Base-by-base conservation (phyloP, 805 yeast genomes). In the Candida boleticola region DNA sequence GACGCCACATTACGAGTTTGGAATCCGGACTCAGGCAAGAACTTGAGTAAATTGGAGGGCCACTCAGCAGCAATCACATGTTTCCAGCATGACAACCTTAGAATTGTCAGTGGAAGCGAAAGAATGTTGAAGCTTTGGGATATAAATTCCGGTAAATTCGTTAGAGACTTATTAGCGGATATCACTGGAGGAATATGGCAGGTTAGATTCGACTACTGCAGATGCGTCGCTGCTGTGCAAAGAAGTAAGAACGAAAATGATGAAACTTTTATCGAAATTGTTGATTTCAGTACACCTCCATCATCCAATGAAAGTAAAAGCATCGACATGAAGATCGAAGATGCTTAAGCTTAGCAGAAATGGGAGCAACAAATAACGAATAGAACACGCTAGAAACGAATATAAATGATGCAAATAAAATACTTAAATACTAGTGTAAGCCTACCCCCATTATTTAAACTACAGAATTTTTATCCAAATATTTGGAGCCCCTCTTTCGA, bases 181-280 rank as follows among this genome's bases (percentile, higher is more conserved):
- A 82, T 83, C 20, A 74, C 87, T 13, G 95, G 93, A 7, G 84
- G 87, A 29, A 89, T 92, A 27, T 93, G 99, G 99, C 96, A 93
- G 51, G 97, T 92, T 2, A 78, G 85, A 53, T 88, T 89, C 54
- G 95, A 89, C 56, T 79, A 82, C 49, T 77, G 85, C 45, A 74
- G 89, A 39, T 85, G 97, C 57, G 87, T 92, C 29, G 92, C 95
- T 17, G 98, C 99, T 0, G 93, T 90, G 7, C 95, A 89, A 59
- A 56, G 73, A 38, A 57, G 52, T 33, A 51, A 51, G 13, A 74
- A 80, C 42, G 80, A 76, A 30, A 75, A 74, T 47, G 57, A 59
- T 23, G 74, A 73, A 42, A 88, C 97, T 2, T 84, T 71, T 57
- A 81, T 93, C 45, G 97, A 90, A 61, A 82, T 93, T 22, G 65